Percentiles rank a stretch among this genome's conserved stretches.
phyloP scores from a whole-genome alignment of 208 protist genomes.

The Endotrypanum monterogeii region DNA sequence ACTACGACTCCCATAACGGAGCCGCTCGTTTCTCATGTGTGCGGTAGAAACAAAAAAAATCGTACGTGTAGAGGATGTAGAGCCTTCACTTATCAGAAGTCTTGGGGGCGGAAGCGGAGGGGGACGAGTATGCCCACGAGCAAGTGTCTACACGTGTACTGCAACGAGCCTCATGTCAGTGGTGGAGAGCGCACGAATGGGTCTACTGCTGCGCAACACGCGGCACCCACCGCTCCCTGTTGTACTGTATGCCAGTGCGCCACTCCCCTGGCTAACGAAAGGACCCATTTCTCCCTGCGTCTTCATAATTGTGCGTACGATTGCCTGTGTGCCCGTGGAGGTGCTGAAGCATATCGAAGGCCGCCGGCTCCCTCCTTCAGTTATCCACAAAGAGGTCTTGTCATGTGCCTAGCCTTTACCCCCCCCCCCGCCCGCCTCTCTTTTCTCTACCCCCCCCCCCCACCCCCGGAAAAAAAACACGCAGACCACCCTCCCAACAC shows the following conservation, averaged over 20 bases:
- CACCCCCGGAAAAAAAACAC: not conserved
- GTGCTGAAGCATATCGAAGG: not conserved
- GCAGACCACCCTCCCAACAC: not conserved
- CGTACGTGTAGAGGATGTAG: not conserved
- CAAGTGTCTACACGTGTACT: not conserved
- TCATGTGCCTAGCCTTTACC: not conserved
- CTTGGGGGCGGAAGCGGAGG: too few species aligned
- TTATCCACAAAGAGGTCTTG: not conserved
- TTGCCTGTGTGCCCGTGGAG: too few species aligned
- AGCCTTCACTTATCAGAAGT: not conserved
- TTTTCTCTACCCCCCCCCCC: not conserved
- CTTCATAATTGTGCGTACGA: too few species aligned
- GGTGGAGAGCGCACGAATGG: not conserved
- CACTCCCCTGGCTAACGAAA: too few species aligned
- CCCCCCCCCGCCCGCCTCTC: not conserved
- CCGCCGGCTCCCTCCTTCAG: not conserved
- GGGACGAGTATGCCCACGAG: not conserved
- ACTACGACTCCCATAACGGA: not conserved
- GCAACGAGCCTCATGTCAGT: not conserved
- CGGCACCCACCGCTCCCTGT: not conserved
- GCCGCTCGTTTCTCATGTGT: not conserved
- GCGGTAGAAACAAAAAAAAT: not conserved
- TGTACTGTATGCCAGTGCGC: too few species aligned
- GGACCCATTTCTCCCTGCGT: too few species aligned
- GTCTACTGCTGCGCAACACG: not conserved